Conservation (phyloP, 2,329 filamentous ascomycete genomes). For the Davidsoniella neocaledoniae region DNA sequence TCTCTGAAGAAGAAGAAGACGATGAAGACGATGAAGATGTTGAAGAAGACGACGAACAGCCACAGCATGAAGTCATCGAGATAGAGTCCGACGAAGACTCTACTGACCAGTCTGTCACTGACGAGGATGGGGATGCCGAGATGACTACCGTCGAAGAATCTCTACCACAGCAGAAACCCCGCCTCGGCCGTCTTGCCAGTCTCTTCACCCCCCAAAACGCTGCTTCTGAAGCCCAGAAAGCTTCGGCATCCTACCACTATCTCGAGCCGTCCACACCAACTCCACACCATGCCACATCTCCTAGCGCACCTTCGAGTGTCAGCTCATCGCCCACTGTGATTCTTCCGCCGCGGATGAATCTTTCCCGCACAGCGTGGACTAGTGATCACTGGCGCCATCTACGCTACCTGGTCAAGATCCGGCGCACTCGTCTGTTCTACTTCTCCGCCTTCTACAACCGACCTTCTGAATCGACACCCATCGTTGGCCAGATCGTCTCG, state of each 20-base stretch:
- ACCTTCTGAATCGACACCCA: constrained; percentile 16
- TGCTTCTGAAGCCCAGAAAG: constrained; percentile 2
- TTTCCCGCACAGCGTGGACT: constrained; percentile 31
- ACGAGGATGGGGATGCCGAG: background rate
- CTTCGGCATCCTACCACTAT: constrained; percentile 9
- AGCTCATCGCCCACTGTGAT: constrained; percentile 17
- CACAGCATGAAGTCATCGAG: background rate
- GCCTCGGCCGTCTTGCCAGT: constrained; percentile 1
- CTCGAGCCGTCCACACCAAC: constrained; percentile 1
- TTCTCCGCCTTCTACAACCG: constrained; percentile 17
- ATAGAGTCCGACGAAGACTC: background rate
- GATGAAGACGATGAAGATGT: background rate
- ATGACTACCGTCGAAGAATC: background rate
- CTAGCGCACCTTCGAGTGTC: constrained; percentile 16
- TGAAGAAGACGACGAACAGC: background rate
- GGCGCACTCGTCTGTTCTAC: constrained; percentile 24
- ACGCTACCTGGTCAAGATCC: constrained; percentile 33
- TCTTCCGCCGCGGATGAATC: constrained; percentile 12
- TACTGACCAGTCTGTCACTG: background rate
- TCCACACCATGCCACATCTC: background rate
- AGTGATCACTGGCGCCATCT: constrained; percentile 36
- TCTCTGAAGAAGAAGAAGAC: background rate
- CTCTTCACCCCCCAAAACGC: constrained; percentile 7
- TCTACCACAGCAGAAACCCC: background rate
- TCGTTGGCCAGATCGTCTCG: constrained; percentile 32